A percentile compares a stretch with the other conserved stretches of the same genome.
Conservation (phyloP, 2,329 filamentous ascomycete genomes). For the Calonectria pauciramosa region DNA sequence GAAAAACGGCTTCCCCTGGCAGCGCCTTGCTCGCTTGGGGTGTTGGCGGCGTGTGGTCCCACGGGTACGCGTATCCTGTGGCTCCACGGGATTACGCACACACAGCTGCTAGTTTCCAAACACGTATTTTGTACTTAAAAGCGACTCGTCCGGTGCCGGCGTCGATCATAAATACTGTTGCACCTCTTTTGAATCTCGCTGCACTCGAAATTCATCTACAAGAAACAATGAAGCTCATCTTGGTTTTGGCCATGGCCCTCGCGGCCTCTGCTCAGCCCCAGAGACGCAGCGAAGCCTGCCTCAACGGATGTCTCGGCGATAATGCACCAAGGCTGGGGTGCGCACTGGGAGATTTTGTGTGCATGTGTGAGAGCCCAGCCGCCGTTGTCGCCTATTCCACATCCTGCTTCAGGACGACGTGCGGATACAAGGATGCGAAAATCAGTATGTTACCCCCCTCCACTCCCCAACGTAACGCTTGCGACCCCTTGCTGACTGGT, state of each 20-base stretch:
- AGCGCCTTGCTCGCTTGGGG: background rate
- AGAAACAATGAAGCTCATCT: background rate
- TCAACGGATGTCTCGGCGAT: background rate
- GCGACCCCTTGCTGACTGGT: background rate
- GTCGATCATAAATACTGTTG: too few relatives aligned
- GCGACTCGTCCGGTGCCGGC: background rate
- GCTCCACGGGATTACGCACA: conserved; percentile 8
- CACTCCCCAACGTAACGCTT: background rate
- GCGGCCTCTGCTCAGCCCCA: background rate
- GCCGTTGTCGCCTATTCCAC: background rate
- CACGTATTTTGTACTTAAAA: conserved; percentile 7
- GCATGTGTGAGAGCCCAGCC: background rate
- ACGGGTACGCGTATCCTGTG: conserved; percentile 3
- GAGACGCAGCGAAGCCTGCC: background rate
- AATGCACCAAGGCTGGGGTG: background rate
- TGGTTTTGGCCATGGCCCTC: background rate
- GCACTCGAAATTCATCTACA: background rate
- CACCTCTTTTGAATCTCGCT: background rate
- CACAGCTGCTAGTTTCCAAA: background rate
- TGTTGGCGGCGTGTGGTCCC: background rate
- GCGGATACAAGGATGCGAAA: background rate
- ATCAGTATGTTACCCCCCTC: background rate
- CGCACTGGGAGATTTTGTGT: conserved; percentile 1
- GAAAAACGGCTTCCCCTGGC: background rate
- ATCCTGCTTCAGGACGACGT: background rate